Conservation (phyloP, 768 basidiomycete genomes). For the Mycena galericulata region DNA sequence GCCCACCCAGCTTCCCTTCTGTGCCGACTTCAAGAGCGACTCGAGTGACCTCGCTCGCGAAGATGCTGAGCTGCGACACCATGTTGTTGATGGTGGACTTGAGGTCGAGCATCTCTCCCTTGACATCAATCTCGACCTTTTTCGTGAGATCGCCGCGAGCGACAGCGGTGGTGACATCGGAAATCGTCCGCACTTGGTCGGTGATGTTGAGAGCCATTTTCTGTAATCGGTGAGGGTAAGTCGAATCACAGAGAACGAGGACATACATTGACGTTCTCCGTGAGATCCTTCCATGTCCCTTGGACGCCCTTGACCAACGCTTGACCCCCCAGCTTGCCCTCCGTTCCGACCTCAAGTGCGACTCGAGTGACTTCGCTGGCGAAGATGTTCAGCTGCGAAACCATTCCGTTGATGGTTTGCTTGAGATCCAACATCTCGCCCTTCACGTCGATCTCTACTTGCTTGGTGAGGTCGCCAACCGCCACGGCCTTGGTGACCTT, state of each 20-base stretch:
- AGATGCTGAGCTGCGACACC: conserved; percentile 69
- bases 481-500: conserved; percentile 31
- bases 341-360: conserved; percentile 86
- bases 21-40: conserved; percentile 77
- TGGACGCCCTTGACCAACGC: conserved; percentile 90
- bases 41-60: conserved; percentile 73
- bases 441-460: conserved; percentile 28
- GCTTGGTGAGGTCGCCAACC: conserved; percentile 25
- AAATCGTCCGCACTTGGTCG: conserved; percentile 86
- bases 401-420: too few relatives aligned
- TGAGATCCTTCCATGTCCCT: conserved; percentile 91
- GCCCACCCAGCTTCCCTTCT: conserved; percentile 67
- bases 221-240: conserved; percentile 54
- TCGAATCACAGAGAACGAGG: background rate
- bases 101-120: conserved; percentile 89
- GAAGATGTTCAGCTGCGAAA: conserved; percentile 59
- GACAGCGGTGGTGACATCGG: conserved; percentile 89
- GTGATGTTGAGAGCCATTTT: conserved; percentile 83
- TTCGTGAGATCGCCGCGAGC: conserved; percentile 92
- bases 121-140: conserved; percentile 92
- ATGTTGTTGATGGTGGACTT: conserved; percentile 86
- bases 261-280: conserved; percentile 68
- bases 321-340: conserved; percentile 92
- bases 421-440: conserved; percentile 32
- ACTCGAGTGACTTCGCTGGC: conserved; percentile 82